Percentiles rank a stretch among this genome's conserved stretches.
phyloP scores from a whole-genome alignment of 2,329 filamentous ascomycete genomes.

The Hymenoscyphus albidus region DNA sequence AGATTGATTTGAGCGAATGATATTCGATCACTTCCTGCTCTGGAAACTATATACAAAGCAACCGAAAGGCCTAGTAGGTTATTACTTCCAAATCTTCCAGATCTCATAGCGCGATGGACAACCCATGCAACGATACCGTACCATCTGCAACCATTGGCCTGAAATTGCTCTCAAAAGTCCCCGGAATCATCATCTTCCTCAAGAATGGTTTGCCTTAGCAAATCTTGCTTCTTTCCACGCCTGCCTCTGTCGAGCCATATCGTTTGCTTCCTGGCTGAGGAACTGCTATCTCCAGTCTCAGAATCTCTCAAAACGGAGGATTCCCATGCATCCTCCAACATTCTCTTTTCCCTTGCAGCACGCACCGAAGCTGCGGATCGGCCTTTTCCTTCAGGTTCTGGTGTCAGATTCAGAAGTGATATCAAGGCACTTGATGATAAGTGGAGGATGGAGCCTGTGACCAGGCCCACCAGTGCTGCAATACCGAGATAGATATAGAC shows the following conservation, averaged over 20 bases:
- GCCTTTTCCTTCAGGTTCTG: constrained; percentile 19
- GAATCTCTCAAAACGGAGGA: constrained; percentile 16
- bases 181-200: constrained; percentile 66
- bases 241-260: constrained; percentile 31
- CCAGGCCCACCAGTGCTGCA: constrained; percentile 63
- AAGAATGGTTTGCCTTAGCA: constrained; percentile 64
- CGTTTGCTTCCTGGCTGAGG: constrained; percentile 23
- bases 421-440: constrained; percentile 53
- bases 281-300: constrained; percentile 14
- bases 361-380: constrained; percentile 27
- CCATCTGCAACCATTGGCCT: not conserved
- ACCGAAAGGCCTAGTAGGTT: not conserved
- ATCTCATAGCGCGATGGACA: not conserved
- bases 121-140: not conserved
- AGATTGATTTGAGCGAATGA: constrained; percentile 40
- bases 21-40: not conserved
- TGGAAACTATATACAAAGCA: not conserved
- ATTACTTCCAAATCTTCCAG: not conserved
- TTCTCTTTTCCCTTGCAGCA: constrained; percentile 27
- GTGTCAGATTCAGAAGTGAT: constrained; percentile 45
- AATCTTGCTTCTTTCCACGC: constrained; percentile 37
- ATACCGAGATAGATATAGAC: constrained; percentile 54
- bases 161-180: constrained; percentile 24
- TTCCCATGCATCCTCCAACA: constrained; percentile 27
- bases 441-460: constrained; percentile 57